Conservation (phyloP, 192 early-diverging fungal species). For the Podila minutissima region DNA sequence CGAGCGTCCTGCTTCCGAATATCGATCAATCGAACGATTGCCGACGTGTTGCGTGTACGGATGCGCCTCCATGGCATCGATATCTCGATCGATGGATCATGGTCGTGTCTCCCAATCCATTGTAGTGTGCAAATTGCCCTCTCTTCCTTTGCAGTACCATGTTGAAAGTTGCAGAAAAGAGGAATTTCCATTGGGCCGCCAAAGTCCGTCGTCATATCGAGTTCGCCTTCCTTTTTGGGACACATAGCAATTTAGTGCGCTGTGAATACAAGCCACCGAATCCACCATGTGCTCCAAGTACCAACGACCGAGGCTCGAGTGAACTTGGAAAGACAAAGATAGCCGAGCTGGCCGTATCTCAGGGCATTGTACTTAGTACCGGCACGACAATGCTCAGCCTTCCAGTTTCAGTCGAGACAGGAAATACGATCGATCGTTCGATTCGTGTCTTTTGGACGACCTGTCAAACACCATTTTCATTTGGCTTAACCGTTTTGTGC, state of each 20-base stretch:
- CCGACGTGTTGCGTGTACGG: background rate
- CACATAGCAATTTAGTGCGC: background rate
- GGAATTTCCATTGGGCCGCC: conserved; percentile 3
- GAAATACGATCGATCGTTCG: no score
- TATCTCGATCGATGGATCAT: background rate
- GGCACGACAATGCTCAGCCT: no score
- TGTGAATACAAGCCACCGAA: no score
- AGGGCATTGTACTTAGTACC: no score
- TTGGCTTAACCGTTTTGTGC: no score
- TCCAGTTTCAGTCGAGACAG: no score
- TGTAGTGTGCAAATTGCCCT: background rate
- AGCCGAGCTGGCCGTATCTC: no score
- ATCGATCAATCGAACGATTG: background rate
- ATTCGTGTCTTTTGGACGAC: no score
- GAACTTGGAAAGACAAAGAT: no score
- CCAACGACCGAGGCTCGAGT: no score
- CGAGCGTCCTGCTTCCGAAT: background rate
- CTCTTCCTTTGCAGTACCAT: background rate
- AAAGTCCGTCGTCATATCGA: background rate
- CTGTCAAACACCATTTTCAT: no score
- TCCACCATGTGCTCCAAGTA: no score
- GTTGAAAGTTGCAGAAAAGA: conserved; percentile 5
- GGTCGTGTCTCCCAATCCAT: background rate
- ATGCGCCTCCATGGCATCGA: background rate
- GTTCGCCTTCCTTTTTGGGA: background rate